phyloP scores from a whole-genome alignment of 768 basidiomycete genomes.

The Lactifluus pinguis region DNA sequence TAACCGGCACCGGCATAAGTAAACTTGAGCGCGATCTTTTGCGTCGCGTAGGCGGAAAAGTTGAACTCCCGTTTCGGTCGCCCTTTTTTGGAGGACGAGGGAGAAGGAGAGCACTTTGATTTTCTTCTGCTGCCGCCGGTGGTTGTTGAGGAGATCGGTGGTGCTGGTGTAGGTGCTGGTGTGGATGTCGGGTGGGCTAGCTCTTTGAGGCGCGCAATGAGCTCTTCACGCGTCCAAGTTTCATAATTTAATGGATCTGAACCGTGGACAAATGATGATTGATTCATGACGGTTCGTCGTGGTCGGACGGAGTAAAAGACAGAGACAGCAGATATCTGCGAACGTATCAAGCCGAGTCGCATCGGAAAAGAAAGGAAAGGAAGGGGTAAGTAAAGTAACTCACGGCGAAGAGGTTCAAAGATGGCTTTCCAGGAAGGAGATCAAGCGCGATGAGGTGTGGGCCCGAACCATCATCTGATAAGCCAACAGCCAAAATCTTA shows the following conservation, averaged over 20 bases:
- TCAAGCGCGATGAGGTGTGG: neutral
- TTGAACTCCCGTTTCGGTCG: constrained; percentile 39
- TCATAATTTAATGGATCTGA: constrained; percentile 32
- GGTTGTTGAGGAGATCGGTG: neutral
- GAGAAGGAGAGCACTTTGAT: too few species aligned
- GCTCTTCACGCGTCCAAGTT: constrained; percentile 55
- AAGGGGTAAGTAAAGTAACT: constrained; percentile 1
- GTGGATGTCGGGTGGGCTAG: constrained; percentile 18
- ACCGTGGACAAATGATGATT: neutral
- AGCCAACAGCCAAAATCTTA: too few species aligned
- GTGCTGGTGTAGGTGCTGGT: neutral
- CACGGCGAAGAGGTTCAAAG: constrained; percentile 19
- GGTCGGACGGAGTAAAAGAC: neutral
- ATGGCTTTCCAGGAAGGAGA: constrained; percentile 19
- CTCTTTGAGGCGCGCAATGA: constrained; percentile 53
- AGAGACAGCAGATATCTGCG: neutral
- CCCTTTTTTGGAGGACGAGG: neutral
- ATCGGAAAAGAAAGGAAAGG: neutral
- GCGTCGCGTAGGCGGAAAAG: constrained; percentile 58
- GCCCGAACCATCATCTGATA: too few species aligned
- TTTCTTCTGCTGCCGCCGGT: neutral
- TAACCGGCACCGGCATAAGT: constrained; percentile 91
- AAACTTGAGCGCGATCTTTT: constrained; percentile 92
- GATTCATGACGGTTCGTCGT: neutral
- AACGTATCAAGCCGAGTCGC: constrained; percentile 2